These are phyloP conservation scores for Trichosporon inkin DNA, from an alignment of 1,284 basidiomycete species.

Conservation along the genomic window DNA sequence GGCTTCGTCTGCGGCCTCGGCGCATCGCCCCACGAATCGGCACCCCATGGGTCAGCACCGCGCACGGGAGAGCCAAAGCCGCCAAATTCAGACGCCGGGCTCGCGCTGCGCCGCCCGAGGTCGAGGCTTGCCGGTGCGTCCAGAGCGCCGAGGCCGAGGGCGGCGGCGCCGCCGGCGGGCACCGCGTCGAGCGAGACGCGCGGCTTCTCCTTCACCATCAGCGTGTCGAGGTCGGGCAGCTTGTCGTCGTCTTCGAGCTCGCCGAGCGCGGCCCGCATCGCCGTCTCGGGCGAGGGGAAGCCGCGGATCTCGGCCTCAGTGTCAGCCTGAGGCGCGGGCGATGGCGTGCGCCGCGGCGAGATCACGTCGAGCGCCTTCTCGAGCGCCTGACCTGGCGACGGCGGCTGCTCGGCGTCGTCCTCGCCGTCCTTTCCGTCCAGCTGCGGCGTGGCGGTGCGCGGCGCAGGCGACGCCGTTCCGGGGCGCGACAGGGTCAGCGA, in stretches of 20 bases:
- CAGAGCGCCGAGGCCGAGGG: neutral
- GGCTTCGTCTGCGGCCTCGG: neutral
- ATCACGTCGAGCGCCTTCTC: neutral
- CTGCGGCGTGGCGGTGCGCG: neutral
- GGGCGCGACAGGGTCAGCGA: neutral
- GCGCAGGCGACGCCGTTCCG: neutral
- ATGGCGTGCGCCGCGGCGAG: neutral
- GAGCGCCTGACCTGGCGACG: neutral
- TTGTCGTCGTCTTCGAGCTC: neutral
- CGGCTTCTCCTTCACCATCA: constrained; percentile 4
- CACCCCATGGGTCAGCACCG: constrained; percentile 11
- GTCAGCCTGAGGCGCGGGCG: neutral
- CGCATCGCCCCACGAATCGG: neutral
- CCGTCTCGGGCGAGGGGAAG: neutral
- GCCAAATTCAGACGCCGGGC: constrained; percentile 14
- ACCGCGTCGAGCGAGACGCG: constrained; percentile 7
- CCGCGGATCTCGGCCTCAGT: neutral
- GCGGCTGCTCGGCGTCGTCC: neutral
- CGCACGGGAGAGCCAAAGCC: constrained; percentile 14
- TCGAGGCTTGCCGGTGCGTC: neutral
- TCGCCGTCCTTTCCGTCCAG: neutral
- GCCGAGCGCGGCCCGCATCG: neutral
- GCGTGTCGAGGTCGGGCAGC: constrained; percentile 1
- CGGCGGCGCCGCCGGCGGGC: neutral
- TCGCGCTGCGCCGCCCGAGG: constrained; percentile 2